Conservation (phyloP, 108 stramenopile species). For the Nitzschia palea region DNA sequence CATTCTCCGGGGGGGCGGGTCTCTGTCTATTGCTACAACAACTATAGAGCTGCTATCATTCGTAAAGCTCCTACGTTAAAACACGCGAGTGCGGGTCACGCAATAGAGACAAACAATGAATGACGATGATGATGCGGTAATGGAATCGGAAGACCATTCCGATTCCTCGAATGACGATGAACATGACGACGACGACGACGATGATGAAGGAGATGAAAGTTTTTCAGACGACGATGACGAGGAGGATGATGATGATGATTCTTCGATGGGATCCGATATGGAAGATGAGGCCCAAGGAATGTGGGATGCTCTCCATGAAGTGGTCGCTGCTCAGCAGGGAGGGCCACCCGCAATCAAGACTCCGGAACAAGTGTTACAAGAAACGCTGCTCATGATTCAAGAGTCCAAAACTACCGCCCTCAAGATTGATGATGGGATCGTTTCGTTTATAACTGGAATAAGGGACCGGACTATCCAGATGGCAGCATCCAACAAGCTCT, state of each 20-base stretch:
- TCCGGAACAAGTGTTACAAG: conserved; percentile 1
- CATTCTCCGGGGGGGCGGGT: no score
- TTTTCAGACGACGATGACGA: conserved; percentile 1
- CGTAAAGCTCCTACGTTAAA: no score
- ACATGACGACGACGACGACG: neutral
- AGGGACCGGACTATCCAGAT: no score
- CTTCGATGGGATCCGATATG: conserved; percentile 2
- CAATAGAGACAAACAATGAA: no score
- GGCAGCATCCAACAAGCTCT: neutral
- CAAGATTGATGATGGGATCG: neutral
- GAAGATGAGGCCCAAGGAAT: conserved; percentile 1
- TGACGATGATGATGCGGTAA: no score
- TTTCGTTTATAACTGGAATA: no score
- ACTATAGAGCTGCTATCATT: no score
- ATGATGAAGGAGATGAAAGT: neutral
- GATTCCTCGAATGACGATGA: neutral
- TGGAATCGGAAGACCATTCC: no score
- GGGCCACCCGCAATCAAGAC: neutral
- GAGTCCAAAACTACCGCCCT: neutral
- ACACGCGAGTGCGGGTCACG: no score
- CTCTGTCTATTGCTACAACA: no score
- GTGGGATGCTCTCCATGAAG: neutral
- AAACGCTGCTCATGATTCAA: neutral
- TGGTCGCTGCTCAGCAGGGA: neutral
- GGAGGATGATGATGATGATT: conserved; percentile 10